A percentile compares a stretch with the other conserved stretches of the same genome.
Conservation (phyloP, 2,329 filamentous ascomycete genomes). For the Dactylonectria estremocensis region DNA sequence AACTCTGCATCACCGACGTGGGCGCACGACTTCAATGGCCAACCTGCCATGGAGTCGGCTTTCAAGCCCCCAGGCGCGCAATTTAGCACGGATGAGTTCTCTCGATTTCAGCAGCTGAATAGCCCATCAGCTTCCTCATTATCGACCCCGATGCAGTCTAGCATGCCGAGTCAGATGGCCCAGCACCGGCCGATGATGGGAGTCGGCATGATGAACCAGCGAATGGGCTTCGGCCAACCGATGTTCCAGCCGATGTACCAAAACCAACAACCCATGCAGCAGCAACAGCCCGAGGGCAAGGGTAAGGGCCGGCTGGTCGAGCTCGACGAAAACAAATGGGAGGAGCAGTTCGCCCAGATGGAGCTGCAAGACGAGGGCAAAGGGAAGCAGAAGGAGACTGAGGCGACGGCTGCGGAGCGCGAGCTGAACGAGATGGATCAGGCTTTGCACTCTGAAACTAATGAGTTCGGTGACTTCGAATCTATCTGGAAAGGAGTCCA, state of each 20-base stretch:
- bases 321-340: constrained; percentile 94
- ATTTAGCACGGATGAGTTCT: constrained; percentile 89
- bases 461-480: constrained; percentile 90
- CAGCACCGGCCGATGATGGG: constrained; percentile 76
- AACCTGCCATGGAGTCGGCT: constrained; percentile 80
- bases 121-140: constrained; percentile 67
- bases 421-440: constrained; percentile 91
- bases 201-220: constrained; percentile 65
- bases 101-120: constrained; percentile 84
- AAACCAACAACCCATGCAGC: constrained; percentile 59
- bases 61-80: constrained; percentile 73
- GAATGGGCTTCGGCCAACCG: constrained; percentile 66
- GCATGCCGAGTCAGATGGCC: constrained; percentile 62
- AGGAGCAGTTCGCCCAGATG: constrained; percentile 94
- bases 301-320: constrained; percentile 96
- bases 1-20: constrained; percentile 69
- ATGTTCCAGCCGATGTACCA: constrained; percentile 70
- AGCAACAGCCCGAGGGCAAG: constrained; percentile 70
- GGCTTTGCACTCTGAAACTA: constrained; percentile 77
- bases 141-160: constrained; percentile 72
- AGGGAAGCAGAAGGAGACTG: constrained; percentile 70
- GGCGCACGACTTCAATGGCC: constrained; percentile 68
- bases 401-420: constrained; percentile 80
- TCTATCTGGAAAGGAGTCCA: constrained; percentile 88
- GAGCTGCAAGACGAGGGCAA: constrained; percentile 76